These are phyloP conservation scores for Aspergillus campestris DNA, from an alignment of 495 filamentous ascomycete species.

Conservation along the genomic window DNA sequence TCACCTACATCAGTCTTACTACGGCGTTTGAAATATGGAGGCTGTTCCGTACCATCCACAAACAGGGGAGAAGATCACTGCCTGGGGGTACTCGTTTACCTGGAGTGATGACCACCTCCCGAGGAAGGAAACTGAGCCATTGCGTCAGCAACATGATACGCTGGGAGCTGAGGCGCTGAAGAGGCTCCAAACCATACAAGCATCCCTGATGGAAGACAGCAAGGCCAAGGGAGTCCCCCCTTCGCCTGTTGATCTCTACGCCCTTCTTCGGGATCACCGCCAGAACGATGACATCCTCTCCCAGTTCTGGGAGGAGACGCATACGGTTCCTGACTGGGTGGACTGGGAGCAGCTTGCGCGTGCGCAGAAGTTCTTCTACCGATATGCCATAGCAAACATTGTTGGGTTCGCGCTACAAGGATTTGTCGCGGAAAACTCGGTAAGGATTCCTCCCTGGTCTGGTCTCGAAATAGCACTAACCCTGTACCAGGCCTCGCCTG, in stretches of 20 bases:
- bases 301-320: slow-evolving; percentile 51
- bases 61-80: slow-evolving; percentile 4
- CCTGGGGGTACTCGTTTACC: slow-evolving; percentile 41
- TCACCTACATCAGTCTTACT: too few species aligned
- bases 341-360: slow-evolving; percentile 61
- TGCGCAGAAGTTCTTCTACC: slow-evolving; percentile 53
- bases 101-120: slow-evolving; percentile 38
- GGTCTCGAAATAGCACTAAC: slow-evolving; percentile 10
- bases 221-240: slow-evolving; percentile 1
- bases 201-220: slow-evolving; percentile 2
- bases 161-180: slow-evolving; percentile 33
- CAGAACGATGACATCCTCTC: slow-evolving; percentile 38
- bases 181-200: slow-evolving; percentile 31
- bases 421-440: slow-evolving; percentile 50
- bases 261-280: slow-evolving; percentile 30
- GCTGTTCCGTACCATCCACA: neutral
- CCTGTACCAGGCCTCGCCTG: slow-evolving; percentile 27
- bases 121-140: slow-evolving; percentile 26
- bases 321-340: slow-evolving; percentile 59
- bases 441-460: neutral
- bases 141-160: slow-evolving; percentile 38
- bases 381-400: slow-evolving; percentile 53
- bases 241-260: slow-evolving; percentile 5
- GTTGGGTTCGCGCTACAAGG: slow-evolving; percentile 57
- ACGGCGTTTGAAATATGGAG: neutral